Base-by-base conservation (phyloP, 257 asterid genomes). In the Euphrasia confusa region DNA sequence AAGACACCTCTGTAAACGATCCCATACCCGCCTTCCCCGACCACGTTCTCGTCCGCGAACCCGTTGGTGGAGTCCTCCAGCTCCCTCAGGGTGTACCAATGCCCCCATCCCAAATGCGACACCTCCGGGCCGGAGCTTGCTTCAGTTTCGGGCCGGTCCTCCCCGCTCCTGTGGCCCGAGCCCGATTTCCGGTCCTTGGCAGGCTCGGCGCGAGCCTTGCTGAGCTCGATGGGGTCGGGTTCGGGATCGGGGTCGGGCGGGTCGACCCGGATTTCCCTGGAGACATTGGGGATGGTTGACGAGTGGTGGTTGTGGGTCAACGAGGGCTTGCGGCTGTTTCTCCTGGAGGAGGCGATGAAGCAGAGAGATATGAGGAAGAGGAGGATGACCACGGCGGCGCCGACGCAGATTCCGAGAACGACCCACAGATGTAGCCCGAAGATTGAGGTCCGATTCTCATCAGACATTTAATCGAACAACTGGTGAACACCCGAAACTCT, bases 81-180 rank as follows among this genome's bases (percentile, higher is more conserved):
- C 80, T 90, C 98, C 64, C 98, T 78, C 60, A 90, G 58, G 18
- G 95, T 90, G 44, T 87, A 90, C 98, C 98, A 90, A 67, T 88
- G 94, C 2, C 98, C 98, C 98, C 98, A 90, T 18, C 98, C 96
- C 82, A 90, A 77, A 77, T 85, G 96, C 15, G 95, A 90, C 44
- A 90, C 98, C 80, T 85, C 94, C 30, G 98, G 94, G 44, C 81
- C 90, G 18, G 66, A 47, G 1, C 67, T 77, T 61, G 63, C 64
- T 58, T 80, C 95, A 2, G 56, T 79, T 11, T 64, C 70, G 15
- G 74, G 10, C 15, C 83, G 78, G 12, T 76, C 71, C 68, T 84
- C 93, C 2, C 82, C 95, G 32, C 78, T 78, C 54, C 81, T 93
- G 12, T 75, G 82, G 8, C 79, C 77, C 65, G 88, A 76, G 45